Evolutionary conservation across 805 yeast species (phyloP).

Genomic region (Priceomyces carsonii): DNA sequence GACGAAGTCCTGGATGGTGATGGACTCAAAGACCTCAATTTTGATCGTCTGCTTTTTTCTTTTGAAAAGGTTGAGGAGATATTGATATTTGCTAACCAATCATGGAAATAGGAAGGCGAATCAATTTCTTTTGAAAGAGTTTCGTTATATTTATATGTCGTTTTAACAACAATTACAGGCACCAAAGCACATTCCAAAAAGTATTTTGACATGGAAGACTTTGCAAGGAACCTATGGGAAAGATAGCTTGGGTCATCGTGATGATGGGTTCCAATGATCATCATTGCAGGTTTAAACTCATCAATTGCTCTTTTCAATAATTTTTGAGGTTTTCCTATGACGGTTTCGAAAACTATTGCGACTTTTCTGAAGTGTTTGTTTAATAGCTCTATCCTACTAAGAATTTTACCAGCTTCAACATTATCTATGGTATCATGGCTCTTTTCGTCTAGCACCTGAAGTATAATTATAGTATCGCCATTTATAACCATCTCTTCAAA

Average conservation of each 20-base stretch:
- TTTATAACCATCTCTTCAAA: conserved; percentile 44
- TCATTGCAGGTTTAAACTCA: conserved; percentile 46
- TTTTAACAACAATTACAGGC: conserved; percentile 46
- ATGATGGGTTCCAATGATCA: conserved; percentile 45
- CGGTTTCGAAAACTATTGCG: conserved; percentile 41
- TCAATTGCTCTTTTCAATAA: conserved; percentile 38
- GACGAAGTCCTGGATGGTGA: conserved; percentile 17
- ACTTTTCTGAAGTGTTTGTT: conserved; percentile 37
- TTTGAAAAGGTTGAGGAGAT: conserved; percentile 14
- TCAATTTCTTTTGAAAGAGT: conserved; percentile 31
- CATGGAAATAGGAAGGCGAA: conserved; percentile 33
- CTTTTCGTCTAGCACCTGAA: conserved; percentile 44
- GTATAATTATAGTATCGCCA: conserved; percentile 44
- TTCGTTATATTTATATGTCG: conserved; percentile 34
- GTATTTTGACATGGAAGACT: conserved; percentile 38
- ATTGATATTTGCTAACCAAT: conserved; percentile 33
- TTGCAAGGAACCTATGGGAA: conserved; percentile 27
- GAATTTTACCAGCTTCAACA: conserved; percentile 23
- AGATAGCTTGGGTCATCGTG: conserved; percentile 18
- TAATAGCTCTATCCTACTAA: conserved; percentile 32
- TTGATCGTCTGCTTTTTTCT: conserved; percentile 17
- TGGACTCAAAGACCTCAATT: conserved; percentile 17
- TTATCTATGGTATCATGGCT: conserved; percentile 27
- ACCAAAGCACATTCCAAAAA: conserved; percentile 45
- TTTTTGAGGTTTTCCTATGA: conserved; percentile 43